Conservation (phyloP, 345 rosid genomes). For the Salix arbutifolia region DNA sequence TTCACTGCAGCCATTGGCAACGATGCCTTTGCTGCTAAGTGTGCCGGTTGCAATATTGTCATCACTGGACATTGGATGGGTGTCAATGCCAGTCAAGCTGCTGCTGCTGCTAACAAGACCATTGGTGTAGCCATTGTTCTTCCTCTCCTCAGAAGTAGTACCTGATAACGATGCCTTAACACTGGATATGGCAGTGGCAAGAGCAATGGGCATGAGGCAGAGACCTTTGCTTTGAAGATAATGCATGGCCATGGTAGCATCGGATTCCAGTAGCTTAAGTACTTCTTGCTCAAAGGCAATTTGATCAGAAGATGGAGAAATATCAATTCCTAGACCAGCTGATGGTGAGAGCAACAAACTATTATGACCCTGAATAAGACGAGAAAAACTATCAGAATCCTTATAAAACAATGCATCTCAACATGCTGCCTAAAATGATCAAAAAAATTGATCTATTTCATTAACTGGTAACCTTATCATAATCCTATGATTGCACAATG, state of each 20-base stretch:
- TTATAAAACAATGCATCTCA: background rate
- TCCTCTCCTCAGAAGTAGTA: constrained; percentile 15
- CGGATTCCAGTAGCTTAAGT: constrained; percentile 22
- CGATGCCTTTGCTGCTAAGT: constrained; percentile 5
- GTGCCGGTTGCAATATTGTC: constrained; percentile 7
- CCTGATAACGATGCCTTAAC: constrained; percentile 27
- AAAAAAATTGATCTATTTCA: background rate
- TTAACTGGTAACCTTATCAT: background rate
- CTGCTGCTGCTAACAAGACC: constrained; percentile 14
- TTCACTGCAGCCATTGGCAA: constrained; percentile 13
- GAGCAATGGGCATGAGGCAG: constrained; percentile 33
- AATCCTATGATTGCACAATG: background rate
- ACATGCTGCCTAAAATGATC: background rate
- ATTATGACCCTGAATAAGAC: constrained; percentile 24
- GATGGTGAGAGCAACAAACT: constrained; percentile 26
- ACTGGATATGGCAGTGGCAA: constrained; percentile 37
- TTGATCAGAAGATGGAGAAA: constrained; percentile 34
- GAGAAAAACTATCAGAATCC: background rate
- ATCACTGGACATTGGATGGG: background rate
- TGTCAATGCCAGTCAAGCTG: constrained; percentile 21
- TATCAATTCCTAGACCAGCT: constrained; percentile 24
- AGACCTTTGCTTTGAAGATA: constrained; percentile 24
- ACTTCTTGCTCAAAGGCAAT: constrained; percentile 25
- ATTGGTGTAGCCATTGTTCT: constrained; percentile 10
- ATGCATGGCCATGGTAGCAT: constrained; percentile 19